phyloP scores from a whole-genome alignment of 2,329 filamentous ascomycete genomes.

The Kalmusia sp. region DNA sequence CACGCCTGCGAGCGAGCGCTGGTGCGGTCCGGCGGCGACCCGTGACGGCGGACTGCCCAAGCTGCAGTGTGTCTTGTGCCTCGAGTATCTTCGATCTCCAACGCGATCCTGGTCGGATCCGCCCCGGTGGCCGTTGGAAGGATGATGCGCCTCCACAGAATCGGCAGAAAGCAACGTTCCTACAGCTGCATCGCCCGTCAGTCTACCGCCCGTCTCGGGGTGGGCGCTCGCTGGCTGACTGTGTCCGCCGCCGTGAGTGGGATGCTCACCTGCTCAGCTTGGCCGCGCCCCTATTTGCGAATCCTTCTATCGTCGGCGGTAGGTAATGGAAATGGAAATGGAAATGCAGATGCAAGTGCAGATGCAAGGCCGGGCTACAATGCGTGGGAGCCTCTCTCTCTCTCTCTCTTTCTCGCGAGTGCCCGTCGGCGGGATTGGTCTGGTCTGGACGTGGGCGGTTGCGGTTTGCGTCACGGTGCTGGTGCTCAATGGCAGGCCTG shows the following conservation, averaged over 20 bases:
- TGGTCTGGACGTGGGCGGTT: not conserved
- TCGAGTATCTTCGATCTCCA: not conserved
- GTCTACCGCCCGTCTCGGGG: slow-evolving; percentile 13
- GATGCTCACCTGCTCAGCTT: slow-evolving; percentile 25
- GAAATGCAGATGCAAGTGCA: not conserved
- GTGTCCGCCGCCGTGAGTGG: slow-evolving; percentile 20
- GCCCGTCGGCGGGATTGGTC: not conserved
- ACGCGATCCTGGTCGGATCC: slow-evolving; percentile 6
- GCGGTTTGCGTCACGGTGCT: slow-evolving; percentile 28
- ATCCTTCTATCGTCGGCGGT: slow-evolving; percentile 11
- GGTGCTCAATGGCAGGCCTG: slow-evolving; percentile 22
- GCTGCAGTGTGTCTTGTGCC: not conserved
- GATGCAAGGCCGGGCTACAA: not conserved
- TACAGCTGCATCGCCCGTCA: slow-evolving; percentile 26
- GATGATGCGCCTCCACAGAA: slow-evolving; percentile 17
- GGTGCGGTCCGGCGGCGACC: not conserved
- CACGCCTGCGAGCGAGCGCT: not conserved
- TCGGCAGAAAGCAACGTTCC: slow-evolving; percentile 26
- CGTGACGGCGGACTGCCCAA: not conserved
- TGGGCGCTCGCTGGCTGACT: slow-evolving; percentile 29
- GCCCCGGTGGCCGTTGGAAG: slow-evolving; percentile 16
- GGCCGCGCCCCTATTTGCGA: slow-evolving; percentile 19
- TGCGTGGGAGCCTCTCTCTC: not conserved
- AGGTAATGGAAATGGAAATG: slow-evolving; percentile 16
- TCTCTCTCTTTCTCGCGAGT: slow-evolving; percentile 2